Evolutionary conservation across 192 early-diverging fungal genomes (phyloP).

Genomic region (Umbelopsis isabellina): DNA sequence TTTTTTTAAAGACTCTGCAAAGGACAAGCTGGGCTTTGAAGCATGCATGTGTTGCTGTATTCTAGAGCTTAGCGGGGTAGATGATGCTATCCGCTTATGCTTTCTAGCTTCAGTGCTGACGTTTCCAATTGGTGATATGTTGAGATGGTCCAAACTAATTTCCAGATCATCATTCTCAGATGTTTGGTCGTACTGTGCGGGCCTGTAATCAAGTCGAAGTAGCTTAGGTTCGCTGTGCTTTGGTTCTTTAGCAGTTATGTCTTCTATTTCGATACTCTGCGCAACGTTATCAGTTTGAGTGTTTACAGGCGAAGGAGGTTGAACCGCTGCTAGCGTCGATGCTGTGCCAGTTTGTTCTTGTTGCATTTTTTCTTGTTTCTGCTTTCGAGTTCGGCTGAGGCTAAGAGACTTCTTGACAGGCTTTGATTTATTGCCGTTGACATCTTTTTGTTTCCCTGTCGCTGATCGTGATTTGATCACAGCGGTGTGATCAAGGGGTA

Average conservation of each 20-base stretch:
- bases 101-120: not conserved
- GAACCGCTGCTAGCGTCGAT: not conserved
- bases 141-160: constrained; percentile 1
- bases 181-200: not conserved
- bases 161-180: not conserved
- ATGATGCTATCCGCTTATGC: not conserved
- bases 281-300: too few relatives aligned
- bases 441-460: not conserved
- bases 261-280: too few relatives aligned
- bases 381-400: constrained; percentile 5
- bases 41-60: not conserved
- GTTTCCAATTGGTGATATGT: constrained; percentile 4
- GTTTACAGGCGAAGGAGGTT: not conserved
- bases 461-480: not conserved
- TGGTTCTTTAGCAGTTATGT: too few relatives aligned
- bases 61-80: not conserved
- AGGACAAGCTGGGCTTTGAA: not conserved
- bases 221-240: not conserved
- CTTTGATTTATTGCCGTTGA: not conserved
- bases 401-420: constrained; percentile 2
- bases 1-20: not conserved
- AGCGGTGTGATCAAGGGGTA: not conserved
- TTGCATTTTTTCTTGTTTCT: not conserved
- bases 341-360: not conserved
- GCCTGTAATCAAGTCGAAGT: too few relatives aligned